Evolutionary conservation across 75 land plant species (phyloP), one percentile per base, ranked within the genome.

Genomic region (Pinus albicaulis): DNA sequence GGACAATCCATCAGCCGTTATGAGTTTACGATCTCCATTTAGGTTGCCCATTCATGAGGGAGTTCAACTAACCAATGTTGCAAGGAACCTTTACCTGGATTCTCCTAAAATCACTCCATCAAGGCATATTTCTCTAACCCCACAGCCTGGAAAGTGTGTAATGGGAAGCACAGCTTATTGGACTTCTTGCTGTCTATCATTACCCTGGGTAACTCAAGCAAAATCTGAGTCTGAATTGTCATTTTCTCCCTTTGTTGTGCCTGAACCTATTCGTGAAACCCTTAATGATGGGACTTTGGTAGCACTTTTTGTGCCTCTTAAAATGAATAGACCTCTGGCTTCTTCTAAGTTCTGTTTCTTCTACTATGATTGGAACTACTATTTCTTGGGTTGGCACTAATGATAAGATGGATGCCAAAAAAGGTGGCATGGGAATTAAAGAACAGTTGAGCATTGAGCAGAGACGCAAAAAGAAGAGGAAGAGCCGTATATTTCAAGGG

Each of bases 401-500:
- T 68, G 60, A 82, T 5, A 71, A 55, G 13, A 11, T 76, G 28
- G 73, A 84, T 63, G 31, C 81, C 7, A 36, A 55, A 79, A 73
- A 79, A 72, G 55, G 60, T n/a, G n/a, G 63, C 24, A 25, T 71
- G 23, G 10, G 11, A 7, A 55, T 71, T 15, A 17, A 75, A 8
- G 84, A 74, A 73, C 66, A 25, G 71, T 22, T 62, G 5, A 55
- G 84, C 57, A 17, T 79, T 53, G 85, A 77, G 22, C 59, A 78
- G 17, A 87, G 86, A 65, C 22, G 84, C 41, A 85, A 89, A 56
- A 89, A 81, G 72, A 85, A 86, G 36, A 92, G 84, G 38, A 92
- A 89, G 76, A 71, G 17, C 59, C 4, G 74, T 17, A n/a, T 31
- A 22, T 41, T 85, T 41, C 77, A 73, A n/a, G 77, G 76, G 38